Evolutionary conservation across 2,329 filamentous ascomycete genomes (phyloP).

Genomic region (Claviceps sorghi): DNA sequence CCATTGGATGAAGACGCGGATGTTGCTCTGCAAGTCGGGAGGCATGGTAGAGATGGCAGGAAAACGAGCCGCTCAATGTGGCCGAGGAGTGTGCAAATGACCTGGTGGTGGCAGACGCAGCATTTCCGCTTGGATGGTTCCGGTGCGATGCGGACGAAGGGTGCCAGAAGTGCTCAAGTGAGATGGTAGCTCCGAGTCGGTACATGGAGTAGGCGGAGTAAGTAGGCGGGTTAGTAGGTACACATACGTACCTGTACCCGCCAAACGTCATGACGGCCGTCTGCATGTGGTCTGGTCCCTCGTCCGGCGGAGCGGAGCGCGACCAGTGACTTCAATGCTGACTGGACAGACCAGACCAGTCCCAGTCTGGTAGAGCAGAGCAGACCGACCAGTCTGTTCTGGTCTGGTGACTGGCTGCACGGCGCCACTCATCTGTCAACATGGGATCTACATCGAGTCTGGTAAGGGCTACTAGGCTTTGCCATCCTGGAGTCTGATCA

Average conservation of each 20-base stretch:
- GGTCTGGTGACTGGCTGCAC: too few relatives aligned
- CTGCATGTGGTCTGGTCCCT: neutral
- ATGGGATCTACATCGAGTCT: too few relatives aligned
- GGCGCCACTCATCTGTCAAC: too few relatives aligned
- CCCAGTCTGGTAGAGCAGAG: too few relatives aligned
- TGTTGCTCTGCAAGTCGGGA: slow-evolving; percentile 45
- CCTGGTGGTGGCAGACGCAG: slow-evolving; percentile 14
- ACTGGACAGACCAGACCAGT: too few relatives aligned
- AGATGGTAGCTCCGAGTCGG: neutral
- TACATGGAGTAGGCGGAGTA: neutral
- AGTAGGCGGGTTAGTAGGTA: too few relatives aligned
- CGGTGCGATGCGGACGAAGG: neutral
- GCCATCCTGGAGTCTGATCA: too few relatives aligned
- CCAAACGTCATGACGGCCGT: neutral
- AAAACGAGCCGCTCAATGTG: slow-evolving; percentile 15
- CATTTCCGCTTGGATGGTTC: slow-evolving; percentile 16
- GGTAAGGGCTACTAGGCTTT: too few relatives aligned
- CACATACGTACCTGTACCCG: too few relatives aligned
- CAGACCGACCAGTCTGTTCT: too few relatives aligned
- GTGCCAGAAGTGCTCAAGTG: neutral
- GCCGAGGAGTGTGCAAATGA: slow-evolving; percentile 14
- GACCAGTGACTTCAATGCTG: too few relatives aligned
- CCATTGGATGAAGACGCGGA: slow-evolving; percentile 93
- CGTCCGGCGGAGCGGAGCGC: neutral
- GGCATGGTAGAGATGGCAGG: slow-evolving; percentile 27